Evolutionary conservation across 2,329 filamentous ascomycete genomes (phyloP).

Genomic region (Ophiocordyceps camponoti-floridani): DNA sequence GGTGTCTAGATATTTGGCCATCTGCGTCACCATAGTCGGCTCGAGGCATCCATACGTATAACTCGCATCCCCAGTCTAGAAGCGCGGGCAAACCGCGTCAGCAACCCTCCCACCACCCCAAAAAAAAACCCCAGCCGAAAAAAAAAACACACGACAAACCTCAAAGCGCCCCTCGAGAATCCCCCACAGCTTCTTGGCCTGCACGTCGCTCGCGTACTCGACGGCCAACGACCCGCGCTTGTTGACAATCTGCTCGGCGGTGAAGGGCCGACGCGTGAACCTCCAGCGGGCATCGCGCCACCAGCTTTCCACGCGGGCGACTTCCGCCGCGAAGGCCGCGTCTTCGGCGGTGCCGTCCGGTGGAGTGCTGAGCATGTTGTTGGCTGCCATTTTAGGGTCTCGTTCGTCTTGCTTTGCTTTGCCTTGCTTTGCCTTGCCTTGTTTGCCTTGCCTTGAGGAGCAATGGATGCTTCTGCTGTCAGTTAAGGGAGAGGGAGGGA

Average conservation of each 20-base stretch:
- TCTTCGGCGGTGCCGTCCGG: constrained; percentile 40
- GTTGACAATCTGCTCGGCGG: constrained; percentile 88
- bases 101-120: too few species aligned
- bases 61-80: constrained; percentile 63
- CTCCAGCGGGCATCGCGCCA: constrained; percentile 87
- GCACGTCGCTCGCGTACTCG: constrained; percentile 74
- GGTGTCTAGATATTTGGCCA: constrained; percentile 97
- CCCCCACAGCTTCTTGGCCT: constrained; percentile 88
- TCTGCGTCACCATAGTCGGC: constrained; percentile 96
- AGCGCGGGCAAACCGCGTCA: too few species aligned
- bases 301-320: constrained; percentile 81
- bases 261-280: constrained; percentile 81
- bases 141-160: constrained; percentile 26
- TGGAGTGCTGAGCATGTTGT: constrained; percentile 42
- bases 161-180: constrained; percentile 76
- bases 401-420: constrained; percentile 4
- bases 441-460: background rate
- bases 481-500: background rate
- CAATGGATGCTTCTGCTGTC: too few species aligned
- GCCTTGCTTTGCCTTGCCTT: background rate
- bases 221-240: constrained; percentile 87
- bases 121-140: background rate
- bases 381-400: constrained; percentile 44
- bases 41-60: constrained; percentile 96
- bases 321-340: constrained; percentile 61